Conservation (phyloP, 441 rosid genomes). For the Brassica balearica region DNA sequence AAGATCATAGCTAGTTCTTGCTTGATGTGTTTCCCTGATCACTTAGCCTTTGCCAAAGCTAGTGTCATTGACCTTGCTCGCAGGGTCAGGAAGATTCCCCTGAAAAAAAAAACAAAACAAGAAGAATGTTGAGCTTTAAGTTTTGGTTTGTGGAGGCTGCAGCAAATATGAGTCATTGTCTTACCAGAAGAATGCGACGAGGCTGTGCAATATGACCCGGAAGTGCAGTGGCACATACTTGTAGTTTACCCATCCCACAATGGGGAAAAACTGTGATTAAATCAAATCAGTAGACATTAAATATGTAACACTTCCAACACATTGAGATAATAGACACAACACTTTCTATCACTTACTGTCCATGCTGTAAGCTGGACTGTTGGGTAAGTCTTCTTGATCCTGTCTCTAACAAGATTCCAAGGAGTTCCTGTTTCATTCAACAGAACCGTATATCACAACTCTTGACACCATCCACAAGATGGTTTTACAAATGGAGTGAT, state of each 20-base stretch:
- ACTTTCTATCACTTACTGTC: conserved; percentile 58
- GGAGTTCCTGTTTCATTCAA: conserved; percentile 73
- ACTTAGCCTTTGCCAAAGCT: conserved; percentile 53
- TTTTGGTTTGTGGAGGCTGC: conserved; percentile 14
- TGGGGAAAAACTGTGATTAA: conserved; percentile 80
- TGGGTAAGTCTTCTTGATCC: conserved; percentile 79
- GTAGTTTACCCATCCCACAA: conserved; percentile 92
- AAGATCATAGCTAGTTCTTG: not conserved
- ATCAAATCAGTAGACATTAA: conserved; percentile 17
- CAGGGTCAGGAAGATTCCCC: conserved; percentile 92
- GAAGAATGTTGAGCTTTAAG: not conserved
- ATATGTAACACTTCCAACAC: not conserved
- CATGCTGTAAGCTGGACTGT: conserved; percentile 74
- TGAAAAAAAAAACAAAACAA: conserved; percentile 40
- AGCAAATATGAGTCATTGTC: conserved; percentile 22
- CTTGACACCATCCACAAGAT: not conserved
- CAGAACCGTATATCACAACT: not conserved
- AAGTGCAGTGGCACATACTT: conserved; percentile 82
- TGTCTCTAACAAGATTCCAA: conserved; percentile 76
- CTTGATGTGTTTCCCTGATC: conserved; percentile 21
- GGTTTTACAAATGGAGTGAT: not conserved
- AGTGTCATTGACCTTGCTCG: conserved; percentile 68
- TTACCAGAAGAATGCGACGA: conserved; percentile 77
- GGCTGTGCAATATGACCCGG: conserved; percentile 75
- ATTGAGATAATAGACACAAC: not conserved